Evolutionary conservation across 2,329 filamentous ascomycete species (phyloP).

Genomic region (Pseudogymnoascus sp.): DNA sequence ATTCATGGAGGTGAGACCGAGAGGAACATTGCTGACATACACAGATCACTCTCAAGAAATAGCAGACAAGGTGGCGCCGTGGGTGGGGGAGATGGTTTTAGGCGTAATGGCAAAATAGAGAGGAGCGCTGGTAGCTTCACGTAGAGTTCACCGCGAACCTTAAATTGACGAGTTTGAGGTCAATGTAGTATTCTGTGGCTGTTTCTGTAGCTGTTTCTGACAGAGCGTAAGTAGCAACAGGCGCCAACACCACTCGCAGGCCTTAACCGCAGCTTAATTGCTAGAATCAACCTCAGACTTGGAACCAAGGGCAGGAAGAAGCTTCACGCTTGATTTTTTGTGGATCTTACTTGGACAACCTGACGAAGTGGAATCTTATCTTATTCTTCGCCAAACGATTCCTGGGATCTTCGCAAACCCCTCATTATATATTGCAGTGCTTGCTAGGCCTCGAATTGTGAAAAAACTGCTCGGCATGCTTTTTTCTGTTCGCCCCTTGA

Average conservation of each 20-base stretch:
- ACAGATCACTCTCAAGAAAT: conserved; percentile 42
- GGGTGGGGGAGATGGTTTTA: conserved; percentile 23
- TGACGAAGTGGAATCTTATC: too few species aligned
- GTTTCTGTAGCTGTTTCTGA: too few species aligned
- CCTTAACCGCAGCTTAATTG: too few species aligned
- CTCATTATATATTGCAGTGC: too few species aligned
- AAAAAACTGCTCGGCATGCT: background rate
- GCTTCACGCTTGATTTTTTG: too few species aligned
- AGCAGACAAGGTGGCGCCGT: conserved; percentile 40
- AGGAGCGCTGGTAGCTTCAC: background rate
- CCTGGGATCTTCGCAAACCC: too few species aligned
- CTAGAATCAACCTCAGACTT: too few species aligned
- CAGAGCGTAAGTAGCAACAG: too few species aligned
- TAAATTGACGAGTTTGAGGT: background rate
- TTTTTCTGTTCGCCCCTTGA: background rate
- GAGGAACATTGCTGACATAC: conserved; percentile 13
- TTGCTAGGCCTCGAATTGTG: background rate
- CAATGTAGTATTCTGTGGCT: background rate
- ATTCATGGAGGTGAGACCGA: background rate
- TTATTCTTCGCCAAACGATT: too few species aligned
- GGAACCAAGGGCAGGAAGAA: too few species aligned
- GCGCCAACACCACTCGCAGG: too few species aligned
- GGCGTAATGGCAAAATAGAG: background rate
- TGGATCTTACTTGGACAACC: too few species aligned
- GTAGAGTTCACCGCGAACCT: background rate